A percentile compares a stretch with the other conserved stretches of the same genome.
Conservation (phyloP, 2,329 filamentous ascomycete species). For the Ceratocystis lukuohia region DNA sequence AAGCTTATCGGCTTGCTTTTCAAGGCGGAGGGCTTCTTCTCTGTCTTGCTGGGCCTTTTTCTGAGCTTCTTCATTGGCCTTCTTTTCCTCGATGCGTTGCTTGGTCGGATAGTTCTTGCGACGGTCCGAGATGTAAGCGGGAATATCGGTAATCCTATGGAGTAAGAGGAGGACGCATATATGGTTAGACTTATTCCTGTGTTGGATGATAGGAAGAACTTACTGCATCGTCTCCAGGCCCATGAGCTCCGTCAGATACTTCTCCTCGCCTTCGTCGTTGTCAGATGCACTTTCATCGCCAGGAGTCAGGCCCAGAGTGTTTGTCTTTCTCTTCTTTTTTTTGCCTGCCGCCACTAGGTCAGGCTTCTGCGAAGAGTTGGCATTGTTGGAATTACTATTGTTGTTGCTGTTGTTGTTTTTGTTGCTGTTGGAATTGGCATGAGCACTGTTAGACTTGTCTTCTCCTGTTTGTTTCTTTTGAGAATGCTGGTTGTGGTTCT, state of each 20-base stretch:
- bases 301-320: slow-evolving; percentile 58
- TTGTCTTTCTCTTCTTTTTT: slow-evolving; percentile 60
- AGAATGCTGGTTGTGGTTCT: slow-evolving; percentile 22
- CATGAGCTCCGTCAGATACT: slow-evolving; percentile 44
- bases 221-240: slow-evolving; percentile 44
- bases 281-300: slow-evolving; percentile 50
- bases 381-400: slow-evolving; percentile 14
- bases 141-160: slow-evolving; percentile 51
- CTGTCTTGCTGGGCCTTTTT: slow-evolving; percentile 48
- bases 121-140: slow-evolving; percentile 68
- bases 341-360: slow-evolving; percentile 39
- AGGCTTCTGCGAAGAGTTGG: slow-evolving; percentile 23
- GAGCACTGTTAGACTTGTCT: slow-evolving; percentile 16
- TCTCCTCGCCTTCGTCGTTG: slow-evolving; percentile 59
- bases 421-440: slow-evolving; percentile 4
- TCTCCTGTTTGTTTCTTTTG: slow-evolving; percentile 16
- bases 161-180: background rate
- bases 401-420: slow-evolving; percentile 31
- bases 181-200: slow-evolving; percentile 22
- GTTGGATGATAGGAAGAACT: slow-evolving; percentile 24
- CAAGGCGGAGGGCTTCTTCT: slow-evolving; percentile 29
- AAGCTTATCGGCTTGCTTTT: slow-evolving; percentile 49
- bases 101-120: slow-evolving; percentile 69
- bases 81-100: slow-evolving; percentile 52
- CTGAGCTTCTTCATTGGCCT: slow-evolving; percentile 34